Base-by-base conservation (phyloP, 331 rosid genomes). In the Phaseolus coccineus region DNA sequence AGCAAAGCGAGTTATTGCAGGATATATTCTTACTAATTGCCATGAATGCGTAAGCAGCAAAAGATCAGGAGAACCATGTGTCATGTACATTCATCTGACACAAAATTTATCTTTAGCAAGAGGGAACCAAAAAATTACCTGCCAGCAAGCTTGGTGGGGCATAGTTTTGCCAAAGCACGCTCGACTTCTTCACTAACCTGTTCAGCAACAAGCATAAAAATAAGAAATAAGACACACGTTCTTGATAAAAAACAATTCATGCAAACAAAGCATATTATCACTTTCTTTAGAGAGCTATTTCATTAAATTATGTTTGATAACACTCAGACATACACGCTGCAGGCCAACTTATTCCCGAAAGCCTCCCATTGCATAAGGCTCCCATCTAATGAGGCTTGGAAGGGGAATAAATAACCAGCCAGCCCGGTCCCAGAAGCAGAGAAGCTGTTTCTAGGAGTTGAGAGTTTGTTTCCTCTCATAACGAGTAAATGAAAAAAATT, bases 151-250 rank as follows among this genome's bases (percentile, higher is more conserved):
- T 89, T 88, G 64, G 92, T 69, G 31, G 95, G 84, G 81, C 87
- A 87, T 72, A 92, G 76, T 81, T 88, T 94, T 61, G 97, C 93
- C 84, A 94, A 79, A 48, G 98, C 98, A 77, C 98, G 98, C 82
- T 94, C 98, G 73, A 94, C 98, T 84, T 94, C 98, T 83, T 94
- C 98, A 56, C 98, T 94, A 13, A 90, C 94, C 94, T 90, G 85
- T 80, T 55, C 19, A 30, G 37, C 71, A 22, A 71, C 30, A 44
- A 71, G 70, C 47, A 55, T 30, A 76, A 81, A 47, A 81, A 19
- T 25, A 56, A 57, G 50, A 80, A 51, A 71, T 19, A 24, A 39
- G 76, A 73, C 74, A 73, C 74, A 71, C 14, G 8, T 30, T 69
- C 76, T n/a, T 19, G n/a, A 39, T 57, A 33, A 77, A 72, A 33